phyloP scores from a whole-genome alignment of 2,329 filamentous ascomycete genomes.

The Leptographium galeiforme region DNA sequence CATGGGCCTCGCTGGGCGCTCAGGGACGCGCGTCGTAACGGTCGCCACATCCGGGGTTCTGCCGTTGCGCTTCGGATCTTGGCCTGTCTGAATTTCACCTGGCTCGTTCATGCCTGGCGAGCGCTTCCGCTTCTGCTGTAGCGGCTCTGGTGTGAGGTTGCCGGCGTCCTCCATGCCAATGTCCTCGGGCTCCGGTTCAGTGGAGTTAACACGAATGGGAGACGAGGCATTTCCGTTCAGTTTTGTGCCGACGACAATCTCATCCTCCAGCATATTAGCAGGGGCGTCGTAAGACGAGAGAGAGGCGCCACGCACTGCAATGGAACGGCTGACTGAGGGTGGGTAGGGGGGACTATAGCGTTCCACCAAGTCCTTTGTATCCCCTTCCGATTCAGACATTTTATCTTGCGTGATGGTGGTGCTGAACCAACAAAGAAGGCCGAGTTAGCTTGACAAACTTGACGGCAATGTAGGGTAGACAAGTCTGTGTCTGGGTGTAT shows the following conservation, averaged over 20 bases:
- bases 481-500: no score
- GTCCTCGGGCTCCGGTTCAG: slow-evolving; percentile 24
- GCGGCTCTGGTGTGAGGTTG: slow-evolving; percentile 21
- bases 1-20: neutral
- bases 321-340: slow-evolving; percentile 17
- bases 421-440: neutral
- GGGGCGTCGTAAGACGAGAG: slow-evolving; percentile 17
- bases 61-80: slow-evolving; percentile 12
- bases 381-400: slow-evolving; percentile 3
- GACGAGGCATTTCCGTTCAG: slow-evolving; percentile 25
- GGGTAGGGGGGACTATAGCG: slow-evolving; percentile 20
- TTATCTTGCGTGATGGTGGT: slow-evolving; percentile 1
- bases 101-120: slow-evolving; percentile 34
- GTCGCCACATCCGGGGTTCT: neutral
- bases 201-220: slow-evolving; percentile 17
- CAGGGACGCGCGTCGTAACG: neutral
- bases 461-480: no score
- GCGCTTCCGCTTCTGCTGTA: slow-evolving; percentile 44
- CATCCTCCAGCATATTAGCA: slow-evolving; percentile 31
- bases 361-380: neutral
- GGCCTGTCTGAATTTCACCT: slow-evolving; percentile 33
- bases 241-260: slow-evolving; percentile 37
- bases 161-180: slow-evolving; percentile 28
- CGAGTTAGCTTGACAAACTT: neutral
- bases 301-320: slow-evolving; percentile 14